These are phyloP conservation scores for Cercospora brassicicola DNA, from an alignment of 2,329 filamentous ascomycete species.

Conservation along the genomic window DNA sequence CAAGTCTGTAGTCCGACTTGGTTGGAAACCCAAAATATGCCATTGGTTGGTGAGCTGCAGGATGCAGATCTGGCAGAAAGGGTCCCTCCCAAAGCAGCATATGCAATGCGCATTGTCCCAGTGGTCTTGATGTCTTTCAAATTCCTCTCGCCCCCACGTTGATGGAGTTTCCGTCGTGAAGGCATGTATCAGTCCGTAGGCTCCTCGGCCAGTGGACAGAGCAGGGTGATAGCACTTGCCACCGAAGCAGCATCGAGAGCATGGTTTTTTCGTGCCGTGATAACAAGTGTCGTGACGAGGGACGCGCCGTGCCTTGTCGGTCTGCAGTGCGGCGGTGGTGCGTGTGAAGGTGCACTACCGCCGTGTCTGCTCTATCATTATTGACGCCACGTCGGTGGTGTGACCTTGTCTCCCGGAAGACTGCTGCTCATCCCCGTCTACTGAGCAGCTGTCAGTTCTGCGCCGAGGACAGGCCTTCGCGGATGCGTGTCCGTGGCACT, in stretches of 20 bases:
- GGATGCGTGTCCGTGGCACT: background rate
- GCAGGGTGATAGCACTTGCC: background rate
- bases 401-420: background rate
- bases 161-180: too few relatives aligned
- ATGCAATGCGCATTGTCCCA: conserved; percentile 1
- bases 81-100: conserved; percentile 8
- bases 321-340: background rate
- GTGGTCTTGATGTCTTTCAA: background rate
- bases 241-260: background rate
- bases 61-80: conserved; percentile 7
- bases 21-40: conserved; percentile 10
- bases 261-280: background rate
- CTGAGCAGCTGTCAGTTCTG: background rate
- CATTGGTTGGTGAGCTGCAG: conserved; percentile 14
- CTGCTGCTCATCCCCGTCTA: background rate
- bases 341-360: background rate
- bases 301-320: conserved; percentile 1
- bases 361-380: background rate
- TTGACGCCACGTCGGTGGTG: conserved; percentile 1
- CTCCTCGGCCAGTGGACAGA: background rate
- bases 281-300: background rate
- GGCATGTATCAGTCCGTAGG: background rate
- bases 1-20: background rate
- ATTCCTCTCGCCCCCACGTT: background rate
- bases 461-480: background rate